phyloP scores from a whole-genome alignment of 2,329 filamentous ascomycete species.

The Diaporthe caulivora region DNA sequence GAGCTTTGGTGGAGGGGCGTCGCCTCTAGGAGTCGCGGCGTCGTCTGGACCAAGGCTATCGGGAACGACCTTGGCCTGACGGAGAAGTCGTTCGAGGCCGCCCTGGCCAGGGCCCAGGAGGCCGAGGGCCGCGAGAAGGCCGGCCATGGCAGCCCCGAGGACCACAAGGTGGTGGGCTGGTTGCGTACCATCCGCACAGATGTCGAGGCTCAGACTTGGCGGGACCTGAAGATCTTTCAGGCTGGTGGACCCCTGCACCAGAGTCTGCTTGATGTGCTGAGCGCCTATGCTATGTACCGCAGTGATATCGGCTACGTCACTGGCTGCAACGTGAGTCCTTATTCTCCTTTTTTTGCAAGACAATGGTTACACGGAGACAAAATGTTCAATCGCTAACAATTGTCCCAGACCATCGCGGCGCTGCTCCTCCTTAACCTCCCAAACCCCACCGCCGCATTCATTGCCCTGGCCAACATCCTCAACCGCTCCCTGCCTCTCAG shows the following conservation, averaged over 20 bases:
- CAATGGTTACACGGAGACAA: conserved; percentile 38
- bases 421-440: conserved; percentile 80
- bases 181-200: conserved; percentile 75
- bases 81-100: conserved; percentile 76
- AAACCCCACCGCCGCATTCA: conserved; percentile 73
- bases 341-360: conserved; percentile 6
- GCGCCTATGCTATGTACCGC: conserved; percentile 85
- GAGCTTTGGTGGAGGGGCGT: conserved; percentile 89
- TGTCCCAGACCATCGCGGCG: conserved; percentile 74
- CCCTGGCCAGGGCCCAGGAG: conserved; percentile 74
- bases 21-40: conserved; percentile 75
- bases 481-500: conserved; percentile 81
- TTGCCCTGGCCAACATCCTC: conserved; percentile 80
- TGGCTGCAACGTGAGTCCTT: conserved; percentile 77
- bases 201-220: conserved; percentile 74
- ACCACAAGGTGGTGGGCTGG: conserved; percentile 69
- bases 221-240: conserved; percentile 80
- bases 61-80: conserved; percentile 80
- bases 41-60: conserved; percentile 78
- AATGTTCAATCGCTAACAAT: conserved; percentile 43
- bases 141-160: conserved; percentile 65
- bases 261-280: conserved; percentile 77
- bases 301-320: conserved; percentile 83
- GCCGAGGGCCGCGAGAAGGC: conserved; percentile 68
- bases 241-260: conserved; percentile 74